Conservation (phyloP, 2,329 filamentous ascomycete species). For the Cercospora sesami region DNA sequence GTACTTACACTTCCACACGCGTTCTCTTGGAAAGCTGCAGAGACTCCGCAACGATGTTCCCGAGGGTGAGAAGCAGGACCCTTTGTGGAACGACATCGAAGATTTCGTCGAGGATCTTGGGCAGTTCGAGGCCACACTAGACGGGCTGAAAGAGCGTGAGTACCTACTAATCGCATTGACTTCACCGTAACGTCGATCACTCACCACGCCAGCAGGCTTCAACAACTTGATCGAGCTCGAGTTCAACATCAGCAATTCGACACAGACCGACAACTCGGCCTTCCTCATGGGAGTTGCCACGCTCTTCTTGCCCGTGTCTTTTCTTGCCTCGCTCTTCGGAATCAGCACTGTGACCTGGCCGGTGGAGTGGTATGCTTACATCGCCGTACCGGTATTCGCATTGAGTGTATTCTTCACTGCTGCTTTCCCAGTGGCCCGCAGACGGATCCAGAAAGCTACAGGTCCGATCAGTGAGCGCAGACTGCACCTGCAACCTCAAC, state of each 20-base stretch:
- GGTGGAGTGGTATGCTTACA: constrained; percentile 38
- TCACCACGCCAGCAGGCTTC: constrained; percentile 29
- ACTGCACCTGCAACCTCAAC: constrained; percentile 30
- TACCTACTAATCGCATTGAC: not conserved
- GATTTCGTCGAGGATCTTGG: constrained; percentile 41
- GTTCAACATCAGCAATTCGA: constrained; percentile 43
- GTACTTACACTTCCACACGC: constrained; percentile 39
- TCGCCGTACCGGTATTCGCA: constrained; percentile 38
- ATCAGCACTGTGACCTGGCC: constrained; percentile 39
- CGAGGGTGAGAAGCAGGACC: constrained; percentile 35
- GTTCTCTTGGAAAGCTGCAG: constrained; percentile 40
- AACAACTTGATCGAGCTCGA: constrained; percentile 44
- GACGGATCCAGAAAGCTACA: constrained; percentile 30
- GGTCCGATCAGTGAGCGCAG: constrained; percentile 34
- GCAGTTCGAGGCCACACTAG: constrained; percentile 39
- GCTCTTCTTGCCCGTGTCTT: constrained; percentile 41
- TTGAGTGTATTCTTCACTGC: constrained; percentile 34
- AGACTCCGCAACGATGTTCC: constrained; percentile 38
- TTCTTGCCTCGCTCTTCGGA: constrained; percentile 40
- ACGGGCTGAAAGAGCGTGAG: constrained; percentile 39
- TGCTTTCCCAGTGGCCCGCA: constrained; percentile 34
- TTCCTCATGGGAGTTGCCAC: constrained; percentile 41
- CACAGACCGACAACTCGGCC: constrained; percentile 39
- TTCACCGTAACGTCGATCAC: not conserved
- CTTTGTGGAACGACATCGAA: constrained; percentile 41